Conservation (phyloP, 2,329 filamentous ascomycete genomes). For the Dactylellina sp. region DNA sequence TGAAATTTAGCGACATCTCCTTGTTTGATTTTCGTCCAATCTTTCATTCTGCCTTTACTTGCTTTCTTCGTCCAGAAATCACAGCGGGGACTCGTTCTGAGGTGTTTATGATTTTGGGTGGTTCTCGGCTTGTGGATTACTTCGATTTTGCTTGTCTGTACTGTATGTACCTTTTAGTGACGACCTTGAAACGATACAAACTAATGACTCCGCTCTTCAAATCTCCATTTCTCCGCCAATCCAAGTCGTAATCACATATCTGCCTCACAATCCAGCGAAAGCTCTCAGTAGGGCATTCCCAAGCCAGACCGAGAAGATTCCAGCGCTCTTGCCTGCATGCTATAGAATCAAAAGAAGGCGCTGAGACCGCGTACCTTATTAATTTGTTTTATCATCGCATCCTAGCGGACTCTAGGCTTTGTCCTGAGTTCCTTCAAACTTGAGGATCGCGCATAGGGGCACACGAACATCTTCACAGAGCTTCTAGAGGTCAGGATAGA, state of each 20-base stretch:
- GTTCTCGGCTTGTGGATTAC: constrained; percentile 27
- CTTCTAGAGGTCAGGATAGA: not conserved
- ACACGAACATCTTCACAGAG: constrained; percentile 3
- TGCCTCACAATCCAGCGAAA: constrained; percentile 16
- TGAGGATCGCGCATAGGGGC: constrained; percentile 15
- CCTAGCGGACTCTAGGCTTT: not conserved
- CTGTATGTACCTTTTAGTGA: constrained; percentile 27
- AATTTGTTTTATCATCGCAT: constrained; percentile 8
- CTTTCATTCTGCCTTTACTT: constrained; percentile 16
- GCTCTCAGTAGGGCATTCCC: constrained; percentile 14
- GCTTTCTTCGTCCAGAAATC: constrained; percentile 30
- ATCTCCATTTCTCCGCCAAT: constrained; percentile 4
- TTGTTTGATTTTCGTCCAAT: constrained; percentile 26
- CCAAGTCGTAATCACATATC: constrained; percentile 25
- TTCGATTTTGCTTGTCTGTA: constrained; percentile 10
- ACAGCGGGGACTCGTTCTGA: constrained; percentile 41
- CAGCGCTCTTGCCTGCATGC: constrained; percentile 5
- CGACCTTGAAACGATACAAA: constrained; percentile 48
- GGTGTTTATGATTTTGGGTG: constrained; percentile 42
- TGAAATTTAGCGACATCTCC: constrained; percentile 49
- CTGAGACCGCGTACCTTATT: constrained; percentile 13
- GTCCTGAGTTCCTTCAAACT: constrained; percentile 5
- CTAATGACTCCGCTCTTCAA: constrained; percentile 54
- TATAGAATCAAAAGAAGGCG: not conserved
- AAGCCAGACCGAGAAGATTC: constrained; percentile 17